Evolutionary conservation across 202 grass and related monocot species (phyloP).

Genomic region (Setaria viridis): DNA sequence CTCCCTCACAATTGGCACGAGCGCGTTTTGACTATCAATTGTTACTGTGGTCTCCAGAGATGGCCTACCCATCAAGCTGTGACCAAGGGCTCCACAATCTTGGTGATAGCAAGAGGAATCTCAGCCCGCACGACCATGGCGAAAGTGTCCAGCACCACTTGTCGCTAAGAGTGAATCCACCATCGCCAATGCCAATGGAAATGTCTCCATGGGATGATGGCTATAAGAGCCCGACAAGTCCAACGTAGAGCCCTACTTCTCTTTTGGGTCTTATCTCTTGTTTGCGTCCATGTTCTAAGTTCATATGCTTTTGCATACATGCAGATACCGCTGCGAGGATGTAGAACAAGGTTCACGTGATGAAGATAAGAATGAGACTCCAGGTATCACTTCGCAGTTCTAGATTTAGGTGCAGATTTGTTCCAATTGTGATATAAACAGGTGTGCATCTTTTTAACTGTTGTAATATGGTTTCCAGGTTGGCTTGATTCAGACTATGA

Average conservation of each 20-base stretch:
- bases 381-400: not conserved
- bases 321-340: not conserved
- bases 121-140: not conserved
- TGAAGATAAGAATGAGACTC: not conserved
- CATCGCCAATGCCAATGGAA: not conserved
- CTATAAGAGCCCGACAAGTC: not conserved
- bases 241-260: not conserved
- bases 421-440: not conserved
- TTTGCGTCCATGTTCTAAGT: not conserved
- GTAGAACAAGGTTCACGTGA: not conserved
- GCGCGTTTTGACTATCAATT: not conserved
- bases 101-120: not conserved
- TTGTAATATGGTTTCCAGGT: not conserved
- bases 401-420: not conserved
- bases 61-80: not conserved
- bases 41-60: not conserved
- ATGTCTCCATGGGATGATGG: not conserved
- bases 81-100: not conserved
- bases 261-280: not conserved
- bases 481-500: not conserved
- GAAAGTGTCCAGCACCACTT: not conserved
- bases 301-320: not conserved
- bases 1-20: not conserved
- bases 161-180: not conserved
- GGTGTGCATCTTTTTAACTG: not conserved